Base-by-base conservation (phyloP, 2,329 filamentous ascomycete species). In the Elsinoe fawcettii region DNA sequence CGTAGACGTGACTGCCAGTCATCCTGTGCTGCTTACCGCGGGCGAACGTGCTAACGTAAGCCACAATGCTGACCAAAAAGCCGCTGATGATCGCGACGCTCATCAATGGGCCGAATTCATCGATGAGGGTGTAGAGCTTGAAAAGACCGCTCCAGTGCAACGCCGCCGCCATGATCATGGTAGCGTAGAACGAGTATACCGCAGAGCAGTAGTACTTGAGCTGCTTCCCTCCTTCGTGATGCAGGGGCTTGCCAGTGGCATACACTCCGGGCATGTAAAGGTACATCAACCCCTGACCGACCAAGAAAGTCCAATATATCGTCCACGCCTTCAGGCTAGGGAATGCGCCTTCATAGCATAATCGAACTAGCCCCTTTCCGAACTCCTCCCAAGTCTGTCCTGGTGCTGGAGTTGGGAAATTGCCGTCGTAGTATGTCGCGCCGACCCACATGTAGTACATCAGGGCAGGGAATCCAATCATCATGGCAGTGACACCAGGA, bases 381-480 rank as follows among this genome's bases (percentile, higher is more conserved):
- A 96, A 97, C 16, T 92, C 84, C 11, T 67, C 63, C 69, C 82
- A 82, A 64, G 78, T 84, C 43, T 56, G 41, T 76, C 95, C 80
- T 41, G 81, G 87, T 43, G 81, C 70, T 1, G 75, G 74, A 65
- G 66, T 66, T 14, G 93, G 93, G 54, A 95, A 78, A 62, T 87
- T 84, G 64, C 92, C 92, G 69, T 90, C 77, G 74, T 96, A 99
- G 75, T 92, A 96, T 51, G 86, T 91, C 32, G 92, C 88, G 53
- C 93, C 93, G 71, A 95, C 85, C 91, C 91, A 97, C 91, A 99
- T 96, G 76, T 96, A 97, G 81, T 89, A 96, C 92, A 97, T 97
- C 65, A 99, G 80, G 36, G 85, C 61, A n/a, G 93, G 93, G 73
- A 97, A 99, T 46, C 87, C 83, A 61, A 90, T 80, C 90, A 97